Evolutionary conservation across 805 yeast species (phyloP).

Genomic region (Debaryomyces castellii): DNA sequence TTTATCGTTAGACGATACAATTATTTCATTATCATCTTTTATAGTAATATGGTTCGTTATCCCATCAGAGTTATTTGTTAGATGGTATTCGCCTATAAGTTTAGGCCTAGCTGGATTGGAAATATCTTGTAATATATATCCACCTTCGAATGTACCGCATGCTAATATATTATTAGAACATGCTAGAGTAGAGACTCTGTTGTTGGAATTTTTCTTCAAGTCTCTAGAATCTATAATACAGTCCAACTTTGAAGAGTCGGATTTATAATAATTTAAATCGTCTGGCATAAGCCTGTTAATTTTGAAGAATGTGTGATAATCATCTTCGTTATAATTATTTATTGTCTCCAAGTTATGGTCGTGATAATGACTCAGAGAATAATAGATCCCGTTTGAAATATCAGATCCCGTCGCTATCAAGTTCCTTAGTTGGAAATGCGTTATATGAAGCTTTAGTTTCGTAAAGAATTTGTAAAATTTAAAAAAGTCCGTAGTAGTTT

Average conservation of each 20-base stretch:
- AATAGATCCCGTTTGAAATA: conserved; percentile 35
- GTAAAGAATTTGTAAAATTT: conserved; percentile 39
- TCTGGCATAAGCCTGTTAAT: conserved; percentile 36
- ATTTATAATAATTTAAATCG: conserved; percentile 7
- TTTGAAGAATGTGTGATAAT: conserved; percentile 33
- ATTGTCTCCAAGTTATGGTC: conserved; percentile 28
- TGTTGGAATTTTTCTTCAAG: conserved; percentile 26
- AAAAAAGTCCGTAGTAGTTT: conserved; percentile 34
- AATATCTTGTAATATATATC: conserved; percentile 40
- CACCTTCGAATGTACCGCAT: conserved; percentile 58
- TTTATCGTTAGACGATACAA: conserved; percentile 53
- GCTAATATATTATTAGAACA: conserved; percentile 42
- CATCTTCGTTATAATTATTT: conserved; percentile 23
- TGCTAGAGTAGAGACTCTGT: conserved; percentile 49
- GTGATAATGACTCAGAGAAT: conserved; percentile 36
- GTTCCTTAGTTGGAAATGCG: conserved; percentile 59
- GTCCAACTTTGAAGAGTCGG: conserved; percentile 31
- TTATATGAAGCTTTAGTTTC: conserved; percentile 46
- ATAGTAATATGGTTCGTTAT: conserved; percentile 51
- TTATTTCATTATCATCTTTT: conserved; percentile 29
- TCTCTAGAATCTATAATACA: conserved; percentile 38
- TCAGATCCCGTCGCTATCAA: conserved; percentile 42
- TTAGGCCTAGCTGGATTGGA: conserved; percentile 17
- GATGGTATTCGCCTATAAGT: conserved; percentile 30
- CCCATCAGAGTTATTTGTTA: conserved; percentile 47